Base-by-base conservation (phyloP, 805 yeast genomes). In the Priceomyces carsonii region DNA sequence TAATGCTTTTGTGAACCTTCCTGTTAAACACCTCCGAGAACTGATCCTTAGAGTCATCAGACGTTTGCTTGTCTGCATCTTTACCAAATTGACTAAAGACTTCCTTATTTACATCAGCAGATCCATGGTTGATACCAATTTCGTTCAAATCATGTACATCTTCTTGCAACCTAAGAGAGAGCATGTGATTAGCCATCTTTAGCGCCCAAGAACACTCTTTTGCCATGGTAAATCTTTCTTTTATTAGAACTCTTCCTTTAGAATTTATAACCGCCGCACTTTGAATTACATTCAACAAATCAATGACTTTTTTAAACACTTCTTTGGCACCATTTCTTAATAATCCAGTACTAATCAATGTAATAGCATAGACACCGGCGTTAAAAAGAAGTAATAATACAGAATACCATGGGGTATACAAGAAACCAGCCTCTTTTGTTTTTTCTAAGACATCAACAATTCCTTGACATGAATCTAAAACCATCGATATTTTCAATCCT, bases 161-260 rank as follows among this genome's bases (percentile, higher is more conserved):
- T 35, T 69, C 69, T 29, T 63, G 53, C 35, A 75, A 55, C 30
- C 77, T 57, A 33, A 74, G 53, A n/a, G 69, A 55, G 29, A 73
- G 55, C 46, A 78, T 66, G 40, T 72, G 75, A 47, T 76, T 77
- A 39, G 77, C 57, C 64, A 71, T 73, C 42, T 76, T 77, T 26
- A 80, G 47, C 2, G 75, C 78, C 85, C 85, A 80, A n/a, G 76
- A 47, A 47, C 82, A 75, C 50, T 79, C 85, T 28, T 68, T 63
- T 8, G 72, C 74, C 85, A 79, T 79, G 34, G 59, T 63, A 45
- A 65, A 69, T 26, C 73, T 45, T 35, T 55, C 60, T 25, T 52
- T 47, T 28, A 56, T 46, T 8, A 66, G 37, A 5, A 56, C 43
- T 31, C 55, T 57, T 8, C 67, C 64, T 45, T 59, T 39, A 6